phyloP scores from a whole-genome alignment of 2,329 filamentous ascomycete genomes.

The Aspergillus piperis region DNA sequence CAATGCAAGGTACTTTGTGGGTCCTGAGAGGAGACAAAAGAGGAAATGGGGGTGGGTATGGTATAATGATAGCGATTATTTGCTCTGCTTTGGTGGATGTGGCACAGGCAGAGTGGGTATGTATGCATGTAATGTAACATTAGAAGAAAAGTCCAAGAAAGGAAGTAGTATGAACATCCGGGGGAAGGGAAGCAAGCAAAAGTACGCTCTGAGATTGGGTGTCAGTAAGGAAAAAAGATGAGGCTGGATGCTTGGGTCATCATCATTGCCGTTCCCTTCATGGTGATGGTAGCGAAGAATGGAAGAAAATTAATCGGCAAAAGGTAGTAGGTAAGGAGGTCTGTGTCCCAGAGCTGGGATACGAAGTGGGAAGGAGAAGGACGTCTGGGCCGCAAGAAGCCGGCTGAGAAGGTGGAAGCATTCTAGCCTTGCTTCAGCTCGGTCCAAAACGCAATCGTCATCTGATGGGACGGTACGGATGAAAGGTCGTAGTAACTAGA shows the following conservation, averaged over 20 bases:
- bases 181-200: not conserved
- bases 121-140: not conserved
- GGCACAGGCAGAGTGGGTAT: not conserved
- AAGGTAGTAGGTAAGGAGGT: not conserved
- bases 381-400: not conserved
- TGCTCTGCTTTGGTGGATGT: no score
- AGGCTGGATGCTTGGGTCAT: constrained; percentile 17
- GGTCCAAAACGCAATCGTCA: not conserved
- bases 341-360: not conserved
- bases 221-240: constrained; percentile 14
- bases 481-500: not conserved
- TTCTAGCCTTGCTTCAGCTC: constrained; percentile 1
- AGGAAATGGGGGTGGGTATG: not conserved
- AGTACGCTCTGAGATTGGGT: constrained; percentile 14
- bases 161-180: not conserved
- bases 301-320: not conserved
- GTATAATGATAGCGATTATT: not conserved
- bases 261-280: not conserved
- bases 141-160: not conserved
- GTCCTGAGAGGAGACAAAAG: not conserved
- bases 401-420: not conserved
- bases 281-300: not conserved
- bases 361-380: not conserved
- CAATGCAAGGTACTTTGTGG: not conserved
- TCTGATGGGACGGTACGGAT: not conserved